Evolutionary conservation across 2,329 filamentous ascomycete species (phyloP), one percentile per base, ranked within the genome.

Genomic region (Fusarium sp.): DNA sequence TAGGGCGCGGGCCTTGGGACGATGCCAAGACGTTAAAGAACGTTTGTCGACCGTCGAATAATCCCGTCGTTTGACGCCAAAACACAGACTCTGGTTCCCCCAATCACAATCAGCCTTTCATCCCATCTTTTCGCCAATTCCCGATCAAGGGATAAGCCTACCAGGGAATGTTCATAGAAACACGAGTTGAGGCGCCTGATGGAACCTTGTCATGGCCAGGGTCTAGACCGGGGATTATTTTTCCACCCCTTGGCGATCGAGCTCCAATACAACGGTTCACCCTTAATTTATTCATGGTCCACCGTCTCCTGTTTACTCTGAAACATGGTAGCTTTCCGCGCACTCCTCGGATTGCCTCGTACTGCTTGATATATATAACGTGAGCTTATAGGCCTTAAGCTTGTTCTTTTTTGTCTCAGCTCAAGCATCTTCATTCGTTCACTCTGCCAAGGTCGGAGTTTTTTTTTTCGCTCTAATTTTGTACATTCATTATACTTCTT

Each of bases 401-500:
- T 62, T 40, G 7, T 29, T 33, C 11, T 31, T 29, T 11, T 27
- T 38, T 24, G 33, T 38, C 33, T 29, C 20, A 27, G 33, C 33
- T 31, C 16, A 16, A 66, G 22, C 12, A 29, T 35, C 64, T 59
- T 36, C 66, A 33, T 62, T 69, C 57, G 22, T 44, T 53, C 33
- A 29, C 64, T 69, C 67, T 64, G 67, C 67, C 55, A 44, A 17
- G 64, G 36, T n/a, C 67, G 55, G 67, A 69, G 64, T 33, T 10
- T 22, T 31, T 11, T 16, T 12, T n/a, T 62, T 12, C 3, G 10
- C 36, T 64, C 40, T 33, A 38, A 53, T 60, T 24, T 56, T 71
- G 51, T 51, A 63, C 20, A 63, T n/a, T 46, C 38, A 38, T 38
- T 24, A 27, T 12, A 22, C 27, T 57, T 40, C 46, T 29, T 58